These are phyloP conservation scores for Seiridium unicorne DNA, from an alignment of 2,329 filamentous ascomycete species.

Conservation along the genomic window DNA sequence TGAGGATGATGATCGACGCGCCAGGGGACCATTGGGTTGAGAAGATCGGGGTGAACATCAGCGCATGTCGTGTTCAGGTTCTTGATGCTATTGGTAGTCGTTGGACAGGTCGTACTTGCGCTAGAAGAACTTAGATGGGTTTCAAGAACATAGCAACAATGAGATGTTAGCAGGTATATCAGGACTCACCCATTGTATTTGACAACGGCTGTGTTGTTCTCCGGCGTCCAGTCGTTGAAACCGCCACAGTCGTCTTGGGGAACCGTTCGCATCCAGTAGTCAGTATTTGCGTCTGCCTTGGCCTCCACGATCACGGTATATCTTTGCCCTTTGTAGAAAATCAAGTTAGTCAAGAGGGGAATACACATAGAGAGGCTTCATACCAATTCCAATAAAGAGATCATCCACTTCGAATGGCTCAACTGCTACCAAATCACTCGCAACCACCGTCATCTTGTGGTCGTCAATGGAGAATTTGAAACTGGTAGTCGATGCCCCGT, in stretches of 20 bases:
- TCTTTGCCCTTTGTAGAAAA: constrained; percentile 26
- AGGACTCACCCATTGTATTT: constrained; percentile 17
- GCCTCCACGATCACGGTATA: constrained; percentile 19
- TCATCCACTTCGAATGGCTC: constrained; percentile 45
- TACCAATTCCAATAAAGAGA: constrained; percentile 41
- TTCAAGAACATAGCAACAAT: not conserved
- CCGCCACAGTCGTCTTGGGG: constrained; percentile 13
- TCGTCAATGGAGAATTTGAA: constrained; percentile 45
- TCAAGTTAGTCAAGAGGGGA: constrained; percentile 29
- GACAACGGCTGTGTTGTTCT: constrained; percentile 22
- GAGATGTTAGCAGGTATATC: not conserved
- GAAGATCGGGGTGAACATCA: constrained; percentile 11
- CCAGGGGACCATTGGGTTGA: constrained; percentile 19
- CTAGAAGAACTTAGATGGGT: not conserved
- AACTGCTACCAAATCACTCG: constrained; percentile 46
- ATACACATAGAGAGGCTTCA: constrained; percentile 20
- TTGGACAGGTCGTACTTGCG: not conserved
- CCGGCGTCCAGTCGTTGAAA: constrained; percentile 8
- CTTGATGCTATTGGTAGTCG: not conserved
- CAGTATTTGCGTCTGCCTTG: constrained; percentile 14
- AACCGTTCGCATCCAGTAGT: constrained; percentile 28
- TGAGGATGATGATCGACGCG: constrained; percentile 15
- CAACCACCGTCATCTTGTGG: constrained; percentile 45
- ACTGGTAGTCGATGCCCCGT: constrained; percentile 40
- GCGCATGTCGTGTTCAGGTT: constrained; percentile 9